Percentiles rank a stretch among this genome's conserved stretches.
phyloP scores from a whole-genome alignment of 345 rosid species.

The Eutrema yunnanense region DNA sequence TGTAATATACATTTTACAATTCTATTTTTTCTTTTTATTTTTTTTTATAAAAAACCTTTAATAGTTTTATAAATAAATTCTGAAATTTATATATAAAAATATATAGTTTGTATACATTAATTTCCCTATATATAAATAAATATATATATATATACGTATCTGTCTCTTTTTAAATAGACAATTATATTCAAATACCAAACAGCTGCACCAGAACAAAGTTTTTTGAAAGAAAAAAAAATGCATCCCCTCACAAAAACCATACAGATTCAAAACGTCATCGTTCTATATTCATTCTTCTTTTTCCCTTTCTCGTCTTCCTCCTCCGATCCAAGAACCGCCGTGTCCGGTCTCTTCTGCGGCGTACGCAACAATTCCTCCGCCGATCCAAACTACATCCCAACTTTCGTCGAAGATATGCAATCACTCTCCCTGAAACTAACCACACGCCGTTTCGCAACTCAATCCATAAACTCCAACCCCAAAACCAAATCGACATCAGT shows the following conservation, averaged over 20 bases:
- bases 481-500: conserved; percentile 9
- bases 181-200: no score
- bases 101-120: no score
- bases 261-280: neutral
- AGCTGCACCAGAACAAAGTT: no score
- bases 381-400: conserved; percentile 14
- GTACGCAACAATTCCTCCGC: conserved; percentile 9
- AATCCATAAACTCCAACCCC: conserved; percentile 4
- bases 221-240: neutral
- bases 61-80: no score
- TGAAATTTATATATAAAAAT: no score
- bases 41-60: no score
- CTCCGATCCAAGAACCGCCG: conserved; percentile 13
- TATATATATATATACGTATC: no score
- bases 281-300: neutral
- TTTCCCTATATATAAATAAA: no score
- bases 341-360: conserved; percentile 21
- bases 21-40: no score
- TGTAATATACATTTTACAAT: no score
- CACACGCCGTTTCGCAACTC: conserved; percentile 21
- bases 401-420: conserved; percentile 25
- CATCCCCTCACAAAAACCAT: neutral
- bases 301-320: neutral
- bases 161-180: no score
- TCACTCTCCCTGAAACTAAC: conserved; percentile 14